Percentiles rank a stretch among this genome's conserved stretches.
Conservation (phyloP, 73 alveolate species). For the Stentor roeselii region DNA sequence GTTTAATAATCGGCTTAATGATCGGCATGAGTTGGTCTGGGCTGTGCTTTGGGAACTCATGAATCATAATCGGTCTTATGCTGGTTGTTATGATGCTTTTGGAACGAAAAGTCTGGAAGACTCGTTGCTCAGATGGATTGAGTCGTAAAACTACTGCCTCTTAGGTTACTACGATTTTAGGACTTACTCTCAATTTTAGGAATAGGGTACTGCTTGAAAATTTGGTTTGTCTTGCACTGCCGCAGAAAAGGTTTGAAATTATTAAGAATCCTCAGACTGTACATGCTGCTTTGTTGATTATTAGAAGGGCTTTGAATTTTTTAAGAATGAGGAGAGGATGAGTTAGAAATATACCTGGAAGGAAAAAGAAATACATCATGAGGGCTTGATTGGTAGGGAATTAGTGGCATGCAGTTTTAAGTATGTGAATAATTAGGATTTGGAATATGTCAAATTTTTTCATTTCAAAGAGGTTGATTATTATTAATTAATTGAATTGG, state of each 20-base stretch:
- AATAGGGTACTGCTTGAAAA: constrained; percentile 11
- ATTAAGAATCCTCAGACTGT: not conserved
- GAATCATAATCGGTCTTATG: not conserved
- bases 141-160: not conserved
- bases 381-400: no score
- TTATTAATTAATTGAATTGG: no score
- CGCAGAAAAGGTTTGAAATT: not conserved
- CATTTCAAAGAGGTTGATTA: no score
- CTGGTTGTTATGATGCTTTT: not conserved
- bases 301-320: not conserved
- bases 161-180: not conserved
- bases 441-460: no score
- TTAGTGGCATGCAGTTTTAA: no score
- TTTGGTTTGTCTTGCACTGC: not conserved
- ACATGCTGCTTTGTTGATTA: constrained; percentile 3
- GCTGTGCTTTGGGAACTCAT: constrained; percentile 10
- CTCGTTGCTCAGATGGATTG: not conserved
- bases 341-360: not conserved
- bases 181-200: not conserved
- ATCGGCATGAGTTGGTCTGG: not conserved
- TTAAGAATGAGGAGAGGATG: constrained; percentile 12
- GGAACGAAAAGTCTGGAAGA: not conserved
- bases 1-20: not conserved
- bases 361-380: constrained; percentile 15
- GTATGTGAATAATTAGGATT: no score